A percentile compares a stretch with the other conserved stretches of the same genome.
These are phyloP conservation scores for Debaryomycetaceae sp. DNA, from an alignment of 1,139 yeast species.

Conservation along the genomic window DNA sequence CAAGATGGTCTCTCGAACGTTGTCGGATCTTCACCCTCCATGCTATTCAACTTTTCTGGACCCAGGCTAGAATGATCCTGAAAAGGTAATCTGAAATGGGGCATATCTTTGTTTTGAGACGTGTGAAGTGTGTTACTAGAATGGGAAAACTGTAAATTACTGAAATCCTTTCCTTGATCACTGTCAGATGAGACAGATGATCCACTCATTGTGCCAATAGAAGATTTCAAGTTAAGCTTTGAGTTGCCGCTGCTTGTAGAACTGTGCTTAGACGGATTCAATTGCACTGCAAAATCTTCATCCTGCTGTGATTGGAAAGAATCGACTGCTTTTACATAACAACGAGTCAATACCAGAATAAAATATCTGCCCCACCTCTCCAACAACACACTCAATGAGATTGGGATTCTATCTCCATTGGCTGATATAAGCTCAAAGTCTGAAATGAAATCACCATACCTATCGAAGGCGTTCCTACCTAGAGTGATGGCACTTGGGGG, in stretches of 20 bases:
- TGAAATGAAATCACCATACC: slow-evolving; percentile 59
- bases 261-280: slow-evolving; percentile 6
- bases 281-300: slow-evolving; percentile 2
- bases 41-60: neutral
- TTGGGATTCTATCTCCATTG: slow-evolving; percentile 64
- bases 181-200: slow-evolving; percentile 11
- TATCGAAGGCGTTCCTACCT: slow-evolving; percentile 70
- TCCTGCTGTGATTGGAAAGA: slow-evolving; percentile 38
- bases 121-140: slow-evolving; percentile 12
- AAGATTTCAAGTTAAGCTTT: slow-evolving; percentile 11
- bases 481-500: slow-evolving; percentile 75
- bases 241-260: slow-evolving; percentile 6
- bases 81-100: slow-evolving; percentile 63
- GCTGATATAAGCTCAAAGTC: slow-evolving; percentile 69
- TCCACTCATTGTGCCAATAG: slow-evolving; percentile 12
- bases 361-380: slow-evolving; percentile 77
- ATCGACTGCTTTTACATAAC: slow-evolving; percentile 58
- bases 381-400: slow-evolving; percentile 56
- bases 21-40: neutral
- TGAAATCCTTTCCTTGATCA: slow-evolving; percentile 8
- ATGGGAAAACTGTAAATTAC: slow-evolving; percentile 12
- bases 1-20: slow-evolving; percentile 9
- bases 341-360: slow-evolving; percentile 56
- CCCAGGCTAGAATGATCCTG: slow-evolving; percentile 34
- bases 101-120: slow-evolving; percentile 27